Evolutionary conservation across 2,329 filamentous ascomycete species (phyloP), one percentile per base, ranked within the genome.

Genomic region (Anthostomella pinea): DNA sequence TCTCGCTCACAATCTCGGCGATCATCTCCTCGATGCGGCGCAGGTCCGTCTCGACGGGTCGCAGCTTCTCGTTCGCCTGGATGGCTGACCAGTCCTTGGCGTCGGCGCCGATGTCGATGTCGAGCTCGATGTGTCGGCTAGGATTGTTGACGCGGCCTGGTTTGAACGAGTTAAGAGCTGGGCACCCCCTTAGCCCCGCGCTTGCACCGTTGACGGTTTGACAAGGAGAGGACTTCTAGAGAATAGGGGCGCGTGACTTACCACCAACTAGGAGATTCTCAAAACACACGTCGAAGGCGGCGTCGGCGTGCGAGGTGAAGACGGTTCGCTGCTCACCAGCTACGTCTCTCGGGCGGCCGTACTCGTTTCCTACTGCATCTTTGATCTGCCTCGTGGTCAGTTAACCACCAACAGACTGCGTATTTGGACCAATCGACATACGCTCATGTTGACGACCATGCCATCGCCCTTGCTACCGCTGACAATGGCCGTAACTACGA

Each of bases 61-160:
- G 95, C 54, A 98, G 82, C 76, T 97, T 97, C 79, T 98, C 93
- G 47, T 83, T 86, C 39, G 88, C 88, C 69, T 96, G 89, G 62
- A 97, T 94, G 53, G 88, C 88, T 49, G 84, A 89, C 93, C 93
- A 98, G 70, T 98, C 93, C 67, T 95, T 95, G 49, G 93, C 93
- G 65, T 96, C 90, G 66, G 90, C 90, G 57, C 90, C 90, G 56
- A 96, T 95, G 65, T 96, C 90, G 62, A 96, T 85, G 66, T 95
- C 90, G 56, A 96, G 85, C 69, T 95, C 90, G 51, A 96, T 68
- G 63, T 85, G 77, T 50, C 89, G 86, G 59, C 64, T 69, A 33
- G 79, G 73, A 63, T 70, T 65, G 53, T 64, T 64, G 49, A 56
- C 56, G 38, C 57, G 65, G 62, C 45, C 49, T 48, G 46, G 29